Conservation (phyloP, 805 yeast genomes). For the Kuraishia ogatae region DNA sequence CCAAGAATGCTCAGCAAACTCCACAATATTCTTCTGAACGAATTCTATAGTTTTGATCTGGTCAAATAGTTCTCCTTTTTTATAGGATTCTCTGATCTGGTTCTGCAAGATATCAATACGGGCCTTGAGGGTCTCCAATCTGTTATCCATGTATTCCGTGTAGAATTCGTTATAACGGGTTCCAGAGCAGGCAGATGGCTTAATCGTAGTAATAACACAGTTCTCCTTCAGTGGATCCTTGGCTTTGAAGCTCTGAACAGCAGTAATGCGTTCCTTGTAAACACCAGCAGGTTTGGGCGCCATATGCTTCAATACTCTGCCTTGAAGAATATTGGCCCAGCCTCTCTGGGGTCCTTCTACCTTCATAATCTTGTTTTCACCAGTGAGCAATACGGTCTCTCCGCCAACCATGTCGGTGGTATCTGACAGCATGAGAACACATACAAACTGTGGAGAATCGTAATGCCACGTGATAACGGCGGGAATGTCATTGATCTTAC, state of each 20-base stretch:
- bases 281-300: constrained; percentile 34
- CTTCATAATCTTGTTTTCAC: constrained; percentile 24
- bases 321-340: constrained; percentile 38
- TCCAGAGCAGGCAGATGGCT: constrained; percentile 26
- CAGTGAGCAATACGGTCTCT: constrained; percentile 44
- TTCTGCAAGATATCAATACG: constrained; percentile 14
- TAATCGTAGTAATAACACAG: constrained; percentile 29
- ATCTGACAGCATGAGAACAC: constrained; percentile 54
- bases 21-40: constrained; percentile 18
- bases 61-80: constrained; percentile 18
- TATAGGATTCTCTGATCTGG: constrained; percentile 10
- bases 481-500: background rate
- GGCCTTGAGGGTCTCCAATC: constrained; percentile 23
- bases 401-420: constrained; percentile 53
- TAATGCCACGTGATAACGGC: constrained; percentile 48
- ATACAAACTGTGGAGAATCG: constrained; percentile 59
- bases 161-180: constrained; percentile 28
- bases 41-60: constrained; percentile 17
- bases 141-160: constrained; percentile 29
- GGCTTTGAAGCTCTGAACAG: constrained; percentile 33
- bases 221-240: constrained; percentile 26
- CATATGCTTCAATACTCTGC: constrained; percentile 34
- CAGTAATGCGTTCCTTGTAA: constrained; percentile 30
- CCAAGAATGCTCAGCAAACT: constrained; percentile 20
- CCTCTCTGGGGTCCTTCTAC: constrained; percentile 36